These are phyloP conservation scores for Saccharomycopsis guyanensis DNA, from an alignment of 805 yeast species.

Conservation along the genomic window DNA sequence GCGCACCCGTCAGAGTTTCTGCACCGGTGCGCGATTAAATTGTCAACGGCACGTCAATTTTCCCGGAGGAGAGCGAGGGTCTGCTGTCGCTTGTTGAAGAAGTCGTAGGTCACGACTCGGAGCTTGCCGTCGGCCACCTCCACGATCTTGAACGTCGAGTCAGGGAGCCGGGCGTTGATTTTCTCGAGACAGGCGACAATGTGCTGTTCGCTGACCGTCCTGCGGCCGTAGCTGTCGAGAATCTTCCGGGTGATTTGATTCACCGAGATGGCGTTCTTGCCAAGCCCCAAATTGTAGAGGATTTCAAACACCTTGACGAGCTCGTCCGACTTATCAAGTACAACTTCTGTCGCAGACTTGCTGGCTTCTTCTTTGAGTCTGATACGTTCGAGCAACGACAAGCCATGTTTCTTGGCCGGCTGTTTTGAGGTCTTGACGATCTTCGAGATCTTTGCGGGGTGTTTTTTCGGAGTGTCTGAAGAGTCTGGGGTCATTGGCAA, in stretches of 20 bases:
- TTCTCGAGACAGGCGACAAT: neutral
- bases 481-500: too few species aligned
- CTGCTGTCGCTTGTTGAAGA: conserved; percentile 10
- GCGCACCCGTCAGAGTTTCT: too few species aligned
- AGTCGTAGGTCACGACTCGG: conserved; percentile 10
- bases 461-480: too few species aligned
- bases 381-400: conserved; percentile 13
- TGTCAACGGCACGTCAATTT: too few species aligned
- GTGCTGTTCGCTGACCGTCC: neutral
- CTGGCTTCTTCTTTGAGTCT: conserved; percentile 10
- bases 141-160: conserved; percentile 1
- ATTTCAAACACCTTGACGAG: conserved; percentile 10
- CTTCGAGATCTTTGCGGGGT: neutral
- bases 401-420: neutral
- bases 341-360: neutral
- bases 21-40: too few species aligned
- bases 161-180: neutral
- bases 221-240: conserved; percentile 6
- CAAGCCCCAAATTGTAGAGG: conserved; percentile 8
- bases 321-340: neutral
- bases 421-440: neutral
- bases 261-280: conserved; percentile 8
- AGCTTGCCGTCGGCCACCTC: neutral
- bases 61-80: neutral
- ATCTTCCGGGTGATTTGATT: conserved; percentile 4